Conservation (phyloP, 805 yeast genomes). For the Yamadazyma paraphyllophila region DNA sequence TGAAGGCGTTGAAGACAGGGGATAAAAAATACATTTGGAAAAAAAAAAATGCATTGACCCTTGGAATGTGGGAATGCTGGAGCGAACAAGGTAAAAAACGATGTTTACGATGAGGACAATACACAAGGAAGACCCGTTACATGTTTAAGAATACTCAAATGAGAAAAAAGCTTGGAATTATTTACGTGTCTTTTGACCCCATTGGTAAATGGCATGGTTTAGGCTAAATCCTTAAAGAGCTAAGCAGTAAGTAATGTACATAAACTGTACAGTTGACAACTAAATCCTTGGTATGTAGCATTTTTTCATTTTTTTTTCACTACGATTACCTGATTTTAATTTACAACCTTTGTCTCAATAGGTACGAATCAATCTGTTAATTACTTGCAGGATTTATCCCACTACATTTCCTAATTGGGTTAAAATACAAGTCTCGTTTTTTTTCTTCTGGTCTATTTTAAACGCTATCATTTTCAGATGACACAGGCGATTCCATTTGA, state of each 20-base stretch:
- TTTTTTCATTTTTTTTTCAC: neutral
- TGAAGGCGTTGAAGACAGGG: neutral
- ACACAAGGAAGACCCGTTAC: slow-evolving; percentile 1
- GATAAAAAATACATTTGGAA: neutral
- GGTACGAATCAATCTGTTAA: neutral
- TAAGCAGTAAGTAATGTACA: neutral
- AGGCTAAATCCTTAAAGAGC: slow-evolving; percentile 5
- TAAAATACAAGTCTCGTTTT: neutral
- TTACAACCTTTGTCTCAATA: neutral
- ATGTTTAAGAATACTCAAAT: neutral
- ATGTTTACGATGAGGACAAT: neutral
- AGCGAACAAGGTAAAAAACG: neutral
- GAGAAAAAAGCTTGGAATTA: neutral
- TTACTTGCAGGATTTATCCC: neutral
- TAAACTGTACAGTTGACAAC: neutral
- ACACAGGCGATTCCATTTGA: neutral
- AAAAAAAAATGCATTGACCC: slow-evolving; percentile 1
- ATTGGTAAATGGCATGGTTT: neutral
- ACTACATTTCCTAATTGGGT: neutral
- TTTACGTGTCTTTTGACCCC: slow-evolving; percentile 2
- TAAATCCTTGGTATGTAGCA: neutral
- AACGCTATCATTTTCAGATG: neutral
- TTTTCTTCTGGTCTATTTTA: neutral
- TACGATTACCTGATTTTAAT: neutral
- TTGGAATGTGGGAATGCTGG: slow-evolving; percentile 2